Base-by-base conservation (phyloP, 2,329 filamentous ascomycete genomes). In the Aphanoascus verrucosus region DNA sequence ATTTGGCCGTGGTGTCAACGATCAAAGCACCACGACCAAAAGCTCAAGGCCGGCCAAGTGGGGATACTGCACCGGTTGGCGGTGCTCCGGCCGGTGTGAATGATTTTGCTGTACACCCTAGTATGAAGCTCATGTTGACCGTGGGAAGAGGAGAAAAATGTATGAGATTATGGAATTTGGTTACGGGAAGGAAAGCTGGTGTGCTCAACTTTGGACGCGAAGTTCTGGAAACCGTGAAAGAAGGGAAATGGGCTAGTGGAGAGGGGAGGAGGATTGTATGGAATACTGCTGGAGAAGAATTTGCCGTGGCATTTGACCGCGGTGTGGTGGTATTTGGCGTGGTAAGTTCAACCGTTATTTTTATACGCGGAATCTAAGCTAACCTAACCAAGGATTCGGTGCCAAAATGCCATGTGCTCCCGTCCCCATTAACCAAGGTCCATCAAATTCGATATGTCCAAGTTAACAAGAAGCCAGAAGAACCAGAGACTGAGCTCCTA, bases 141-240 rank as follows among this genome's bases (percentile, higher is more conserved):
- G 89, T 97, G 7, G 85, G 88, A 60, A 88, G 85, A 63, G 89
- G 89, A 59, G 93, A 98, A 73, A 83, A 82, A 59, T 88, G 84
- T 64, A 94, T 98, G 86, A 77, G 93, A 59, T 70, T 97, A 59
- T 98, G 93, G 93, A 97, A 98, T 65, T 69, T 98, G 58, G 89
- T 97, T 59, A 97, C 91, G 2, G 93, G 90, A 14, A 94, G 91
- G 73, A 96, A 95, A 73, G 90, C 90, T 0, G 88, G 90, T 31
- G 90, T 95, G 50, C 73, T 98, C 61, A 93, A 87, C 66, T 97
- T 97, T 67, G 80, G 79, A 59, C 77, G 80, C 54, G 80, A 84
- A 0, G 77, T 93, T 62, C 74, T 97, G 50, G 75, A 80, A 43
- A 82, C 86, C 61, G 80, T 86, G 9, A 88, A 87, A 44, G 88